These are phyloP conservation scores for Hymenoscyphus infarciens DNA, from an alignment of 2,329 filamentous ascomycete genomes.

Conservation along the genomic window DNA sequence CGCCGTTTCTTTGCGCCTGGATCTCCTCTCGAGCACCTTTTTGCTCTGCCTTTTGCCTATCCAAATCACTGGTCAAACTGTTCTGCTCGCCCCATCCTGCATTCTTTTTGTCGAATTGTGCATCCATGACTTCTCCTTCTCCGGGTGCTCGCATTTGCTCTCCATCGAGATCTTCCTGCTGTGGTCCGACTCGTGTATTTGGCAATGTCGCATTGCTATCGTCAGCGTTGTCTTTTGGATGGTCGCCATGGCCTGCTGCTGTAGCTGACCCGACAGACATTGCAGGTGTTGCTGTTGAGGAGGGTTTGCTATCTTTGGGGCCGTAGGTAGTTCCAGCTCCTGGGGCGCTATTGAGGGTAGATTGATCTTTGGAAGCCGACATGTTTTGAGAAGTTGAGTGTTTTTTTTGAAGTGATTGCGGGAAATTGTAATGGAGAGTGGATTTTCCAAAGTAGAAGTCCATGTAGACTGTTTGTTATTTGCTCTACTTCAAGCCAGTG, in stretches of 20 bases:
- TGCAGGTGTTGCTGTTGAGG: conserved; percentile 27
- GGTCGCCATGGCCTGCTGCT: conserved; percentile 32
- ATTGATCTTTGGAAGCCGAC: conserved; percentile 33
- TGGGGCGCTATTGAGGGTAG: conserved; percentile 25
- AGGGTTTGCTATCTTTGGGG: conserved; percentile 23
- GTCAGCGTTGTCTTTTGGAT: conserved; percentile 32
- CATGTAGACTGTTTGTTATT: neutral
- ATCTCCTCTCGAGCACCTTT: conserved; percentile 30
- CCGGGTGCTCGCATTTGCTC: conserved; percentile 32
- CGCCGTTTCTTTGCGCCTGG: conserved; percentile 27
- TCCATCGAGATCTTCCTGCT: conserved; percentile 34
- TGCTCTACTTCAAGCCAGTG: conserved; percentile 5
- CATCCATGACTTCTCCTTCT: conserved; percentile 34
- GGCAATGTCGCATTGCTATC: conserved; percentile 28
- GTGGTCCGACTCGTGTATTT: conserved; percentile 29
- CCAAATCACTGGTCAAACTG: conserved; percentile 32
- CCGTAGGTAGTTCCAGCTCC: conserved; percentile 30
- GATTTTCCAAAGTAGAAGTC: neutral
- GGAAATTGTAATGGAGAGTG: neutral
- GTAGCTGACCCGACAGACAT: conserved; percentile 31
- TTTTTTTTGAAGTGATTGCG: neutral
- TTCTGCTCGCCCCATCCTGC: conserved; percentile 34
- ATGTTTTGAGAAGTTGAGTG: conserved; percentile 13
- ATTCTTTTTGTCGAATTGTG: conserved; percentile 34
- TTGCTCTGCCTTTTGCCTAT: conserved; percentile 35